These are phyloP conservation scores for Stephanodiscus minutulus DNA, from an alignment of 108 stramenopile species.

Conservation along the genomic window DNA sequence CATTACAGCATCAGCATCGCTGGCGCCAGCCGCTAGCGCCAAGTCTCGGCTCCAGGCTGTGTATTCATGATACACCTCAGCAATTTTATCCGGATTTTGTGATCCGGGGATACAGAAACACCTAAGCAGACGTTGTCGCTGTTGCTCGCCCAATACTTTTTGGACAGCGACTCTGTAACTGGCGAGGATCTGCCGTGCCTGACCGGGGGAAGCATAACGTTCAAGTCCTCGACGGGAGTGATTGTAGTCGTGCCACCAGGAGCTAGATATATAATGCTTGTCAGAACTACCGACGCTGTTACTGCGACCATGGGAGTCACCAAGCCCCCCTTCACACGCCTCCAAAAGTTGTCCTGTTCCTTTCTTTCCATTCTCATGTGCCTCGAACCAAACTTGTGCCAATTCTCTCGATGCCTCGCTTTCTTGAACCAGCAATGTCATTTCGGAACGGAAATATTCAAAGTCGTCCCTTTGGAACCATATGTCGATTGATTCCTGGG, in stretches of 20 bases:
- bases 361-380: slow-evolving; percentile 16
- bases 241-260: slow-evolving; percentile 87
- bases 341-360: not conserved
- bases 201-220: slow-evolving; percentile 80
- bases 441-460: slow-evolving; percentile 44
- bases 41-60: slow-evolving; percentile 82
- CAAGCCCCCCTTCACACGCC: not conserved
- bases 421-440: slow-evolving; percentile 44
- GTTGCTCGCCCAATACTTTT: slow-evolving; percentile 75
- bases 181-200: slow-evolving; percentile 74
- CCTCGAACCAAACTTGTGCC: slow-evolving; percentile 41
- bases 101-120: slow-evolving; percentile 35
- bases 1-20: slow-evolving; percentile 78
- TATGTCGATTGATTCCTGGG: slow-evolving; percentile 27
- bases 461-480: slow-evolving; percentile 50
- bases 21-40: slow-evolving; percentile 77
- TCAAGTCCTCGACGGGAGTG: slow-evolving; percentile 85
- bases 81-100: slow-evolving; percentile 70
- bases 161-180: slow-evolving; percentile 67
- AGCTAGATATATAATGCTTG: slow-evolving; percentile 13
- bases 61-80: slow-evolving; percentile 70
- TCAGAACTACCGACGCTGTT: not conserved
- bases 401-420: slow-evolving; percentile 37
- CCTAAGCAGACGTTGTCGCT: slow-evolving; percentile 57
- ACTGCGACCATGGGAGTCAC: not conserved